Evolutionary conservation across 1,139 yeast genomes (phyloP).

Genomic region (Candida sojae): DNA sequence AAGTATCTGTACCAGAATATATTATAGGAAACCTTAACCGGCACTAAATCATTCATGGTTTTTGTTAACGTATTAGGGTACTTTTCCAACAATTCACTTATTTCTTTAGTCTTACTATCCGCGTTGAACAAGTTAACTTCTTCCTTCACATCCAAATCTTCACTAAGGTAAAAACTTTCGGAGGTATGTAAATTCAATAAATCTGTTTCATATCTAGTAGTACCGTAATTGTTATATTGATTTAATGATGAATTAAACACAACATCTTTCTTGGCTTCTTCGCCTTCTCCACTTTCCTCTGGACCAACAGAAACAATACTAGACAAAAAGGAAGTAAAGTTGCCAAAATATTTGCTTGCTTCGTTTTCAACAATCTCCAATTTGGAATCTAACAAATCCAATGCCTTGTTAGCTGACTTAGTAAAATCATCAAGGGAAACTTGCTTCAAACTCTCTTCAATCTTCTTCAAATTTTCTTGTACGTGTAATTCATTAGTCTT

Average conservation of each 20-base stretch:
- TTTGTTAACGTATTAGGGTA: constrained; percentile 54
- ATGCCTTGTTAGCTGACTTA: constrained; percentile 53
- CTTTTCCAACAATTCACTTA: constrained; percentile 46
- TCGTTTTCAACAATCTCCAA: constrained; percentile 66
- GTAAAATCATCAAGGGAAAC: constrained; percentile 16
- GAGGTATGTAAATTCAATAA: constrained; percentile 43
- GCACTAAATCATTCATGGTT: constrained; percentile 68
- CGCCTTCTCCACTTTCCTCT: constrained; percentile 13
- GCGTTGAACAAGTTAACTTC: constrained; percentile 37
- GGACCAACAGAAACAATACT: constrained; percentile 46
- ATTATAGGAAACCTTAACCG: constrained; percentile 57
- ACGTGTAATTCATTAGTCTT: constrained; percentile 20
- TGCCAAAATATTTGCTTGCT: constrained; percentile 60
- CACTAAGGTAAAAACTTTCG: constrained; percentile 18
- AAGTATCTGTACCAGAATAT: constrained; percentile 80
- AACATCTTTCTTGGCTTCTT: constrained; percentile 18
- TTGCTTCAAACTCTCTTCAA: constrained; percentile 36
- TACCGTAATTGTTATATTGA: constrained; percentile 35
- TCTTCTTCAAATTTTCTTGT: constrained; percentile 26
- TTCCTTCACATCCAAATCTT: constrained; percentile 17
- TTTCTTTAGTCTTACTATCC: constrained; percentile 54
- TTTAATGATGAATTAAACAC: constrained; percentile 22
- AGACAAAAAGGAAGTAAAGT: constrained; percentile 59
- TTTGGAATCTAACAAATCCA: constrained; percentile 67
- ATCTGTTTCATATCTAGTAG: constrained; percentile 43